A percentile compares a stretch with the other conserved stretches of the same genome.
Conservation (phyloP, 116 monocot genomes). For the Dioscorea cayenensis region DNA sequence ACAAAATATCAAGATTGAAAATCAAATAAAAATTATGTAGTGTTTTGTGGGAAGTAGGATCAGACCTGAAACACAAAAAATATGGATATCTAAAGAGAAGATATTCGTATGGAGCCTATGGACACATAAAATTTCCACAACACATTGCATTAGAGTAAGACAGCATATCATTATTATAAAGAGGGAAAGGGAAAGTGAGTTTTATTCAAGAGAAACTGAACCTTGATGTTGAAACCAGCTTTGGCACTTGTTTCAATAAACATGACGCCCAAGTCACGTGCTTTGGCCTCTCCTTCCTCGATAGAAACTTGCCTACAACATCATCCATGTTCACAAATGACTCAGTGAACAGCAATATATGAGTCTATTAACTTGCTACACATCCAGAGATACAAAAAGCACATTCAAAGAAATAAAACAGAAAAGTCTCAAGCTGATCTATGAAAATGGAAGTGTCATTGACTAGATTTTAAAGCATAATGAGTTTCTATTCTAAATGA, state of each 20-base stretch:
- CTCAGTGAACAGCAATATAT: background rate
- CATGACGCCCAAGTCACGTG: conserved; percentile 47
- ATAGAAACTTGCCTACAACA: conserved; percentile 51
- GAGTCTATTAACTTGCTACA: background rate
- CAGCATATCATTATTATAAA: too few relatives aligned
- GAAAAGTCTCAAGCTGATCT: background rate
- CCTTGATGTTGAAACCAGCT: conserved; percentile 71
- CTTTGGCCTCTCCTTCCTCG: conserved; percentile 66
- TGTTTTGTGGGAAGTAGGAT: too few relatives aligned
- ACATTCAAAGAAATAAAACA: background rate
- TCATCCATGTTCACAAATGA: background rate
- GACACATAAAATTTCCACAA: too few relatives aligned
- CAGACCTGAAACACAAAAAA: too few relatives aligned
- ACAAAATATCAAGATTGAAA: too few relatives aligned
- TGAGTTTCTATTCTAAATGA: too few relatives aligned
- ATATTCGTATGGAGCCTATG: too few relatives aligned
- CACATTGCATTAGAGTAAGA: too few relatives aligned
- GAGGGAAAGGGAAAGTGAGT: background rate
- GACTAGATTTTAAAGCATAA: background rate
- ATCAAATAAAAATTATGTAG: too few relatives aligned
- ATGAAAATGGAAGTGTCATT: background rate
- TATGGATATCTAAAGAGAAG: too few relatives aligned
- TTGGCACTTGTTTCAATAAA: conserved; percentile 68
- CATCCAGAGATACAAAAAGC: background rate
- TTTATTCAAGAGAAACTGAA: background rate